Conservation (phyloP, 2,329 filamentous ascomycete species). For the Alternaria burnsii region DNA sequence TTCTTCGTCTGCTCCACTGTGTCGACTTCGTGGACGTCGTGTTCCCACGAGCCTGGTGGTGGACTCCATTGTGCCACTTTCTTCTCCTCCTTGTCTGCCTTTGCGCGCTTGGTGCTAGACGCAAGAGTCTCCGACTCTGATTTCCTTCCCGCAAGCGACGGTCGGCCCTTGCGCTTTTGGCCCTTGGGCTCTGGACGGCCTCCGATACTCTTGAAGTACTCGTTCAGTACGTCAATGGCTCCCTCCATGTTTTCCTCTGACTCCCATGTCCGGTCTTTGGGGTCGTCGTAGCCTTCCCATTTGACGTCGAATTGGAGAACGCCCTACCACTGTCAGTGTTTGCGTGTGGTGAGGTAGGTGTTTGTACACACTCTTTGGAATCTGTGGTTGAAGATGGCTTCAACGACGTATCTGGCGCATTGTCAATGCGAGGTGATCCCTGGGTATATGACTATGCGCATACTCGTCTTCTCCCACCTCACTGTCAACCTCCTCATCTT, state of each 20-base stretch:
- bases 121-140: conserved; percentile 36
- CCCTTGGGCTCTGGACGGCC: conserved; percentile 68
- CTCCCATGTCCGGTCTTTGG: conserved; percentile 79
- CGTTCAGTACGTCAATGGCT: conserved; percentile 64
- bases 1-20: conserved; percentile 70
- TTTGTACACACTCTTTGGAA: conserved; percentile 47
- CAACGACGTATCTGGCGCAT: conserved; percentile 71
- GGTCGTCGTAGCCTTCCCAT: conserved; percentile 80
- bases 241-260: conserved; percentile 72
- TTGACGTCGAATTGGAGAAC: conserved; percentile 72
- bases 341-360: conserved; percentile 36
- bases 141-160: conserved; percentile 28
- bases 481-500: conserved; percentile 49
- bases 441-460: conserved; percentile 48
- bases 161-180: conserved; percentile 58
- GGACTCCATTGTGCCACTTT: conserved; percentile 66
- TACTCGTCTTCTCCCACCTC: conserved; percentile 51
- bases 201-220: conserved; percentile 70
- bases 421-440: conserved; percentile 30
- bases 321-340: conserved; percentile 28
- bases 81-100: conserved; percentile 54
- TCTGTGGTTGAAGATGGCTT: conserved; percentile 74
- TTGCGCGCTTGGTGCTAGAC: conserved; percentile 40
- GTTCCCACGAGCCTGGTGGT: conserved; percentile 79
- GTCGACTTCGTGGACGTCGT: conserved; percentile 74